Conservation (phyloP, 305 asterid genomes). For the Fraxinus paxiana region DNA sequence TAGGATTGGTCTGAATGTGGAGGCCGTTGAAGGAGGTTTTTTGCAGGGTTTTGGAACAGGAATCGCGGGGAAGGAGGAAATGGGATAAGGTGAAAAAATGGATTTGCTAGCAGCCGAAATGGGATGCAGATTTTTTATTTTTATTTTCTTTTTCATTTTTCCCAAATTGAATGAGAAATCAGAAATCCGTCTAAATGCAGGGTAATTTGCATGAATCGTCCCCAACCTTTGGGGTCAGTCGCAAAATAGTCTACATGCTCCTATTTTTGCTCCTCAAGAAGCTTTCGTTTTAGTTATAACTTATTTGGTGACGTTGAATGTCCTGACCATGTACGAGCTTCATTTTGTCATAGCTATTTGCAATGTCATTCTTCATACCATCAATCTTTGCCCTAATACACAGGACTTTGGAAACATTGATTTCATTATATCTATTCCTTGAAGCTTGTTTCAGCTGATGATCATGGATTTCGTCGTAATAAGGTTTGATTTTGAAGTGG, state of each 20-base stretch:
- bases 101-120: background rate
- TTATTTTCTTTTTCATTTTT: no score
- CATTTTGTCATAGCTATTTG: background rate
- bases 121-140: background rate
- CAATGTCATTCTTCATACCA: background rate
- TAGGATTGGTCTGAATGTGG: background rate
- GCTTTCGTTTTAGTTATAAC: background rate
- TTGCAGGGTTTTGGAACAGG: slow-evolving; percentile 34
- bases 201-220: background rate
- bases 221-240: background rate
- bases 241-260: background rate
- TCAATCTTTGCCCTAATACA: background rate
- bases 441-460: background rate
- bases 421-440: background rate
- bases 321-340: background rate
- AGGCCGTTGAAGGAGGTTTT: slow-evolving; percentile 38
- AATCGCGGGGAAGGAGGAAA: slow-evolving; percentile 2
- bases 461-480: background rate
- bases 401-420: background rate
- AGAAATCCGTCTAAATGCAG: background rate
- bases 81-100: slow-evolving; percentile 31
- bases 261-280: background rate
- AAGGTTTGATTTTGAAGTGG: background rate
- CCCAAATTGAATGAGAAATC: background rate
- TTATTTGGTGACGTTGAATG: background rate